phyloP scores from a whole-genome alignment of 2,329 filamentous ascomycete genomes.

The Lasiodiplodia sp. region DNA sequence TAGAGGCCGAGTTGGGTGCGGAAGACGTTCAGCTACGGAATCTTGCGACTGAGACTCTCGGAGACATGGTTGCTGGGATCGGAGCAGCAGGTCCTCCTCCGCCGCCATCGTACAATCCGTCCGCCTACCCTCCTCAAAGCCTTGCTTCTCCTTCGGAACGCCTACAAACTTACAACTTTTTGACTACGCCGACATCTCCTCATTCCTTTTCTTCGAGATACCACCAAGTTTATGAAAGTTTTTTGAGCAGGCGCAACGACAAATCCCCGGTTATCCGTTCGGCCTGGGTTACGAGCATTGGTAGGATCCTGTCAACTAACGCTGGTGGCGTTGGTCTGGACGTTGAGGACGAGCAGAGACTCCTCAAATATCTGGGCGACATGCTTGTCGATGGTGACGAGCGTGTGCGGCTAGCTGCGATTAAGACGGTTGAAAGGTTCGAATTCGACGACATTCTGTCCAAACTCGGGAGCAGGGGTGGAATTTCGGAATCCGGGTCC shows the following conservation, averaged over 20 bases:
- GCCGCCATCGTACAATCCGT: conserved; percentile 75
- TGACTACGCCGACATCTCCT: conserved; percentile 84
- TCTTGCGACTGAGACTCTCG: conserved; percentile 90
- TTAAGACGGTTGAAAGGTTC: conserved; percentile 83
- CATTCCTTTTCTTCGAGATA: conserved; percentile 90
- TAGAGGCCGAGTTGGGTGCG: conserved; percentile 89
- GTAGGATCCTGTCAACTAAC: conserved; percentile 87
- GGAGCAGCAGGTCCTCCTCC: conserved; percentile 87
- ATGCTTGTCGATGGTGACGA: conserved; percentile 90
- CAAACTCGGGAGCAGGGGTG: conserved; percentile 79
- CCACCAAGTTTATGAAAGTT: conserved; percentile 78
- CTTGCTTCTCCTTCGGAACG: conserved; percentile 48
- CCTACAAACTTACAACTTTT: conserved; percentile 60
- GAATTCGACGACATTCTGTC: conserved; percentile 80
- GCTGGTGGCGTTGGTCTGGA: conserved; percentile 89
- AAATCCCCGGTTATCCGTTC: conserved; percentile 83
- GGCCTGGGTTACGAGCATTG: conserved; percentile 84
- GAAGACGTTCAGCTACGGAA: conserved; percentile 87
- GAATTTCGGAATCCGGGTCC: conserved; percentile 77
- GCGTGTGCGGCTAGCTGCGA: conserved; percentile 86
- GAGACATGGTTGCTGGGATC: conserved; percentile 93
- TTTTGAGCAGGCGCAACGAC: conserved; percentile 84
- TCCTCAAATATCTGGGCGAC: conserved; percentile 77
- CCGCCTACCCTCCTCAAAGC: conserved; percentile 81
- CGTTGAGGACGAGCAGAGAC: conserved; percentile 76